Evolutionary conservation across 129 eudicot species (phyloP), one percentile per base, ranked within the genome.

Genomic region (Daucus carota): DNA sequence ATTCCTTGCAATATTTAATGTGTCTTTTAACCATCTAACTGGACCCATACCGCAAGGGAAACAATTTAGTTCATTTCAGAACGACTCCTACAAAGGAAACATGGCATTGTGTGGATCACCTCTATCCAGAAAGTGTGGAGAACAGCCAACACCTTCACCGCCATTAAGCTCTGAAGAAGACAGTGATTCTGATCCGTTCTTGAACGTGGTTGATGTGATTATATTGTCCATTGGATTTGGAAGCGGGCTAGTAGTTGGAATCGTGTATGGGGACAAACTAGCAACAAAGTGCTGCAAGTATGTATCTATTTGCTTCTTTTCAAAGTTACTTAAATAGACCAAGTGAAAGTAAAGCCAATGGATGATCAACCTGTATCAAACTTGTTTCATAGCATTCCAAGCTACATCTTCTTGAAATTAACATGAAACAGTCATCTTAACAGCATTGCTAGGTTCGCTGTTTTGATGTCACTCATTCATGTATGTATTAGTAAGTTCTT

Each of bases 31-130:
- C 60, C 74, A 36, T 38, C 80, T 83, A 0, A 50, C 31, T 22
- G 86, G 86, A 31, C 80, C 46, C 11, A 79, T 83, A 33, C 86
- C 81, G 5, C 50, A 31, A 24, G 86, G 86, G 18, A 59, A 54
- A 45, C 84, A 81, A 8, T 81, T 81, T 18, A 17, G 63, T 18
- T 62, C 74, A 8, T 81, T 81, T 54, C 28, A 48, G 5, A 72
- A 41, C 43, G 63, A 16, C 26, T 83, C 86, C 0, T 83, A 54
- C 48, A 60, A 13, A n/a, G 86, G 75, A 54, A 83, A 79, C 47
- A 43, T 52, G 20, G 85, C 59, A 70, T 34, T 82, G 10, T 74
- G 80, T 70, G 82, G 82, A 65, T 20, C 17, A 18, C 82, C 80
- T 16, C 36, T 82, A 24, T 32, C 84, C 70, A 46, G 26, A 24